phyloP scores from a whole-genome alignment of 2,329 filamentous ascomycete species.

The Exophiala sideris region DNA sequence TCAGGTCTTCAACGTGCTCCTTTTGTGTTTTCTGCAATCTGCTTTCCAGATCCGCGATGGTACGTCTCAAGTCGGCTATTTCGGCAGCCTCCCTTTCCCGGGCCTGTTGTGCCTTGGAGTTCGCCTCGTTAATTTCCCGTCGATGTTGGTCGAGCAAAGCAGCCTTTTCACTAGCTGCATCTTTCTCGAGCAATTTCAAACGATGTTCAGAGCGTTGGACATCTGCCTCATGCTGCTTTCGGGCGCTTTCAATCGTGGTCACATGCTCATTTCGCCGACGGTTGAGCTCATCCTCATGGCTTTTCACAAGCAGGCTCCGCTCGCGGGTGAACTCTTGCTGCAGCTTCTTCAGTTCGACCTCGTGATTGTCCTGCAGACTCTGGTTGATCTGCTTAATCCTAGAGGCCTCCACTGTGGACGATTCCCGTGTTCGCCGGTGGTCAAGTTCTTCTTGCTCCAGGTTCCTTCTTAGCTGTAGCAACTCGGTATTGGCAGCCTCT shows the following conservation, averaged over 20 bases:
- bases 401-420: slow-evolving; percentile 51
- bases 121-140: slow-evolving; percentile 33
- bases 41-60: slow-evolving; percentile 57
- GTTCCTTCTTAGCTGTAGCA: slow-evolving; percentile 54
- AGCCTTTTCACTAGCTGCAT: slow-evolving; percentile 16
- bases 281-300: slow-evolving; percentile 23
- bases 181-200: slow-evolving; percentile 36
- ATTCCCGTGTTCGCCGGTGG: slow-evolving; percentile 64
- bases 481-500: slow-evolving; percentile 55
- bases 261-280: slow-evolving; percentile 49
- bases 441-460: slow-evolving; percentile 70
- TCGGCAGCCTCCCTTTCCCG: slow-evolving; percentile 56
- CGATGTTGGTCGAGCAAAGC: slow-evolving; percentile 20
- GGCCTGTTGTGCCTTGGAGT: slow-evolving; percentile 37
- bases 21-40: slow-evolving; percentile 54
- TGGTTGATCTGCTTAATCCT: slow-evolving; percentile 67
- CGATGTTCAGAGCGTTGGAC: slow-evolving; percentile 48
- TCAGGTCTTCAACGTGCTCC: slow-evolving; percentile 58
- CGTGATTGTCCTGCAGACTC: slow-evolving; percentile 66
- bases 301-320: slow-evolving; percentile 12
- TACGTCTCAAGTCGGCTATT: slow-evolving; percentile 60
- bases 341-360: slow-evolving; percentile 59
- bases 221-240: slow-evolving; percentile 45
- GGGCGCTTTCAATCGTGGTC: slow-evolving; percentile 40
- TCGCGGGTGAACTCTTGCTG: slow-evolving; percentile 34